A percentile compares a stretch with the other conserved stretches of the same genome.
Evolutionary conservation across 768 basidiomycete genomes (phyloP).

Genomic region (Kwoniella botswanensis): DNA sequence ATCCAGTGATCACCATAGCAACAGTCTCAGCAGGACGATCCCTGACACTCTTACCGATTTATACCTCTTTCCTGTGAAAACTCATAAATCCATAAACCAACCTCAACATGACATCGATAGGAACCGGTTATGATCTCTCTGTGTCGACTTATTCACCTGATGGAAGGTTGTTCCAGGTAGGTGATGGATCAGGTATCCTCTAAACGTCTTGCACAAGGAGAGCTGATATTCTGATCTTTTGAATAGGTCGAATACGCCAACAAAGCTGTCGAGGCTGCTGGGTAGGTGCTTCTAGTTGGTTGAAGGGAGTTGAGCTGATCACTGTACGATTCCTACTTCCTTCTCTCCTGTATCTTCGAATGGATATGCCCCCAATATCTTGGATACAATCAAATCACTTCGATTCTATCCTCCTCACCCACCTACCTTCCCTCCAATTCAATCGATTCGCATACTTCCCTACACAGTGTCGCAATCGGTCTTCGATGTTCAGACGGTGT

Average conservation of each 20-base stretch:
- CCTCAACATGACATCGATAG: conserved; percentile 87
- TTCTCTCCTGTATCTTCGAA: no score
- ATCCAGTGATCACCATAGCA: no score
- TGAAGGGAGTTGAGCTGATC: background rate
- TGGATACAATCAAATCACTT: no score
- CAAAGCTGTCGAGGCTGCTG: conserved; percentile 98
- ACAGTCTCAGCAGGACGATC: no score
- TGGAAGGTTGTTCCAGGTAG: conserved; percentile 95
- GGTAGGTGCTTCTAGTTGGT: conserved; percentile 64
- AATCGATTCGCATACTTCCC: background rate
- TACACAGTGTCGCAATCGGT: conserved; percentile 88
- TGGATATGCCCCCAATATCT: no score
- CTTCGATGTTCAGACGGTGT: conserved; percentile 92
- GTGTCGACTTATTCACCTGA: conserved; percentile 68
- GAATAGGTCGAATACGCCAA: conserved; percentile 96
- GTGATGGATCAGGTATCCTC: conserved; percentile 23
- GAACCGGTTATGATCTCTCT: conserved; percentile 89
- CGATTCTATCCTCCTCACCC: no score
- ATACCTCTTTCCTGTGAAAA: no score
- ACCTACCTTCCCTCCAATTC: no score
- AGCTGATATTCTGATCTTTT: conserved; percentile 2
- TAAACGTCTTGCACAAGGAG: no score
- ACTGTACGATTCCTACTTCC: background rate
- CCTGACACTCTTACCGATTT: no score
- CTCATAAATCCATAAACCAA: background rate